Evolutionary conservation across 768 basidiomycete species (phyloP).

Genomic region (Lentinula boryana): DNA sequence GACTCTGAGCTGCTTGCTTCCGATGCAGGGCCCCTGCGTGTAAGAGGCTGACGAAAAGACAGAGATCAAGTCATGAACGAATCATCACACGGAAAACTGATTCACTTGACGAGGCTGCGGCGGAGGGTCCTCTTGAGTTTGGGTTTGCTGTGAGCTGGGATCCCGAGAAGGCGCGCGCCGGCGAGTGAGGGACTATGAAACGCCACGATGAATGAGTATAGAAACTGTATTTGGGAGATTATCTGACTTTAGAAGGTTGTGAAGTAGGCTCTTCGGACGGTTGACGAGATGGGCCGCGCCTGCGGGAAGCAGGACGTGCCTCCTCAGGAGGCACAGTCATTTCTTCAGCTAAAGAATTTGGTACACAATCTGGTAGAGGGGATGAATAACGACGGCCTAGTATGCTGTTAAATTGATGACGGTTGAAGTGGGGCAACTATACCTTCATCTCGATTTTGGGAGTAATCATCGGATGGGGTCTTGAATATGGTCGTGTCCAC

Average conservation of each 20-base stretch:
- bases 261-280: slow-evolving; percentile 30
- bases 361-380: slow-evolving; percentile 41
- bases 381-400: slow-evolving; percentile 21
- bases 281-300: slow-evolving; percentile 24
- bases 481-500: slow-evolving; percentile 26
- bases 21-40: background rate
- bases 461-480: background rate
- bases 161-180: background rate
- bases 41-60: background rate
- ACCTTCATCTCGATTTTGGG: slow-evolving; percentile 8
- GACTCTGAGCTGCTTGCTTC: background rate
- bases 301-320: background rate
- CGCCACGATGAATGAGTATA: background rate
- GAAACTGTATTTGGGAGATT: background rate
- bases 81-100: background rate
- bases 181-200: background rate
- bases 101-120: background rate
- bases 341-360: slow-evolving; percentile 49
- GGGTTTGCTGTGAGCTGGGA: background rate
- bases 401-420: background rate
- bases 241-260: slow-evolving; percentile 5
- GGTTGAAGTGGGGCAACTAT: slow-evolving; percentile 6
- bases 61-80: no score
- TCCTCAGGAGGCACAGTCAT: slow-evolving; percentile 30
- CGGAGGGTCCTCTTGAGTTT: background rate